A percentile compares a stretch with the other conserved stretches of the same genome.
Evolutionary conservation across 768 basidiomycete species (phyloP).

Genomic region (Suillus bovinus): DNA sequence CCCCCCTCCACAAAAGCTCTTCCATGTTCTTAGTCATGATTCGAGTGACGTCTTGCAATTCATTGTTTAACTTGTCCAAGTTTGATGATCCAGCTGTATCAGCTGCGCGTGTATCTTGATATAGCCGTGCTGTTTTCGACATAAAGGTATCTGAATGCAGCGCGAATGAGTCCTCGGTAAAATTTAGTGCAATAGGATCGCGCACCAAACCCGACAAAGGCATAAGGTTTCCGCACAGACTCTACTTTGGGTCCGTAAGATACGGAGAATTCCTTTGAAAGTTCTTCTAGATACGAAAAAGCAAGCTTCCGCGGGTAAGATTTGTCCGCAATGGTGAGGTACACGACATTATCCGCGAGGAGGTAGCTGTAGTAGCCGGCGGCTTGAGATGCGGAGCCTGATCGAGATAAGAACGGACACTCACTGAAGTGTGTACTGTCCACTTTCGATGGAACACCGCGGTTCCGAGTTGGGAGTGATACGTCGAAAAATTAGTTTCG

Average conservation of each 20-base stretch:
- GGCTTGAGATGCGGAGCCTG: background rate
- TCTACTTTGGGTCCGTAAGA: slow-evolving; percentile 95
- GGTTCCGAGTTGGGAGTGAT: slow-evolving; percentile 94
- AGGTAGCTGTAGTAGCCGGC: slow-evolving; percentile 69
- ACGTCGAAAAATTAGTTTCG: slow-evolving; percentile 94
- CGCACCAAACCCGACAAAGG: slow-evolving; percentile 96
- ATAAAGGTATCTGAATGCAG: slow-evolving; percentile 89
- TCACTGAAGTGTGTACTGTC: slow-evolving; percentile 93
- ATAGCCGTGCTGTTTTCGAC: slow-evolving; percentile 94
- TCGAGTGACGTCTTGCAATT: slow-evolving; percentile 94
- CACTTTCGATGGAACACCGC: slow-evolving; percentile 95
- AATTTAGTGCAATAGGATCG: slow-evolving; percentile 5
- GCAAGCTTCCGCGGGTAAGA: slow-evolving; percentile 97
- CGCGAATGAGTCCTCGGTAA: slow-evolving; percentile 9
- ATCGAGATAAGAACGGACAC: slow-evolving; percentile 33
- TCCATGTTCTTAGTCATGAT: slow-evolving; percentile 99
- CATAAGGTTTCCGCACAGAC: slow-evolving; percentile 92
- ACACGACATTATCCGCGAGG: slow-evolving; percentile 91
- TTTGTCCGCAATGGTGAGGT: slow-evolving; percentile 93
- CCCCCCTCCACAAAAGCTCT: slow-evolving; percentile 96
- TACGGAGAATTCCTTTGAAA: slow-evolving; percentile 92
- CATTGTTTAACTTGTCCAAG: slow-evolving; percentile 90
- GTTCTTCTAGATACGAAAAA: slow-evolving; percentile 95
- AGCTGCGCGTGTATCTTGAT: slow-evolving; percentile 90
- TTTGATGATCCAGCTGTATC: slow-evolving; percentile 62